Conservation (phyloP, 495 filamentous ascomycete genomes). For the Wilcoxina mikolae region DNA sequence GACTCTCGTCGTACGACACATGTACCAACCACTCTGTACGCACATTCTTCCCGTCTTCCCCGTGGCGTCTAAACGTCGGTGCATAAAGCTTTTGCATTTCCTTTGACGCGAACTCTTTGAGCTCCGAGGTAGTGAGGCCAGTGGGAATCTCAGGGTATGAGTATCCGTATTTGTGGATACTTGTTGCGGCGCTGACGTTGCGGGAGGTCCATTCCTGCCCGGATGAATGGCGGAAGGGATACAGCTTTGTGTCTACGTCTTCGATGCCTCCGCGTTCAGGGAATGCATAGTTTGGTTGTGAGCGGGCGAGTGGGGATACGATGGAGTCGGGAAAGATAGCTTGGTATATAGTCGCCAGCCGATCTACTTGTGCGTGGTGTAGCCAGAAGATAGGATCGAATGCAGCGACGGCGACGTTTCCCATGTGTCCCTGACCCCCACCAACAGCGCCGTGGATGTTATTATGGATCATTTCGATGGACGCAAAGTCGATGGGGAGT, state of each 20-base stretch:
- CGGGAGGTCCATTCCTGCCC: conserved; percentile 24
- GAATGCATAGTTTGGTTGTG: background rate
- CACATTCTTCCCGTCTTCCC: background rate
- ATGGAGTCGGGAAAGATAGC: conserved; percentile 45
- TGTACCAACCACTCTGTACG: conserved; percentile 25
- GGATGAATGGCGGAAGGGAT: conserved; percentile 27
- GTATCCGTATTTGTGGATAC: conserved; percentile 24
- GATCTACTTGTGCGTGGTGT: conserved; percentile 51
- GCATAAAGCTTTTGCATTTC: conserved; percentile 16
- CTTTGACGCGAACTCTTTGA: conserved; percentile 2
- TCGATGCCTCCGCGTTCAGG: conserved; percentile 9
- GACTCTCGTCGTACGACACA: conserved; percentile 17
- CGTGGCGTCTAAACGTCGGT: background rate
- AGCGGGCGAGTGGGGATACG: conserved; percentile 32
- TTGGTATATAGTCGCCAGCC: conserved; percentile 61
- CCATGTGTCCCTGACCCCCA: conserved; percentile 29
- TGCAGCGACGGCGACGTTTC: conserved; percentile 45
- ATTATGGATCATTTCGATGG: conserved; percentile 23
- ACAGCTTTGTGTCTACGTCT: conserved; percentile 22
- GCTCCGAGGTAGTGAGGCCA: background rate
- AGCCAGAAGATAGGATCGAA: conserved; percentile 67
- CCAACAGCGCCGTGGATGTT: conserved; percentile 15
- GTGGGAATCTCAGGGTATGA: conserved; percentile 26
- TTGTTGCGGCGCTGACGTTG: conserved; percentile 15
- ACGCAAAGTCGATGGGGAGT: conserved; percentile 14